Conservation (phyloP, 495 filamentous ascomycete genomes). For the Hypomontagnella submonticulosa region DNA sequence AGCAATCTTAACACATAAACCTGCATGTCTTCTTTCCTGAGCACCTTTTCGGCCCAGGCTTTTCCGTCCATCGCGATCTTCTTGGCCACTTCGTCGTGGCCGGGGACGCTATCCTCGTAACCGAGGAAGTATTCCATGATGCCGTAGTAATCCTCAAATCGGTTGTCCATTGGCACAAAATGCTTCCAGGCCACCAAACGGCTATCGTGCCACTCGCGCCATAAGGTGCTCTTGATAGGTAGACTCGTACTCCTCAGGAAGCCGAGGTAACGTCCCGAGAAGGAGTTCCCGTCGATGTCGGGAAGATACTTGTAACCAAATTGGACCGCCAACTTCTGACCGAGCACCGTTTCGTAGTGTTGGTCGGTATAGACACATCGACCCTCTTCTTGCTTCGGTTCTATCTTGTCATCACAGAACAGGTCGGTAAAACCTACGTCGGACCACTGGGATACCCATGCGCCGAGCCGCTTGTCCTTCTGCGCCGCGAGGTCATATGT, state of each 20-base stretch:
- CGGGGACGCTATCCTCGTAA: constrained; percentile 52
- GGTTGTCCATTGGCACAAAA: constrained; percentile 87
- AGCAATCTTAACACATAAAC: constrained; percentile 75
- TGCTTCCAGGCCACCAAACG: constrained; percentile 76
- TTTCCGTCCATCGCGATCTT: constrained; percentile 71
- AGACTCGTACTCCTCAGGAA: constrained; percentile 72
- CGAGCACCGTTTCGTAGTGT: constrained; percentile 53
- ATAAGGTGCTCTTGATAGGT: constrained; percentile 78
- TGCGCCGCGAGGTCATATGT: constrained; percentile 52
- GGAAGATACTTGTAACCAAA: constrained; percentile 71
- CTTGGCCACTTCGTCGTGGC: constrained; percentile 68
- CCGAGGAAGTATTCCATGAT: constrained; percentile 85
- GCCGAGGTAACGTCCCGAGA: constrained; percentile 75
- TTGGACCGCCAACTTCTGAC: constrained; percentile 63
- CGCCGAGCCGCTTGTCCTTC: constrained; percentile 48
- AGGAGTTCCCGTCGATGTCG: constrained; percentile 79
- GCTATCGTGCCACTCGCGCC: constrained; percentile 80
- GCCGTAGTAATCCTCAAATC: constrained; percentile 78
- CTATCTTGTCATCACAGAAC: constrained; percentile 50
- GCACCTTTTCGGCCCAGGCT: constrained; percentile 74
- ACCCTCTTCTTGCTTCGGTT: constrained; percentile 48
- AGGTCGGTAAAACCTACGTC: constrained; percentile 62
- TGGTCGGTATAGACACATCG: constrained; percentile 62
- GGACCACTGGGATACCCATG: constrained; percentile 56
- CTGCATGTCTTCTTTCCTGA: constrained; percentile 77